Evolutionary conservation across 2,329 filamentous ascomycete genomes (phyloP).

Genomic region (Didymella segeticola): DNA sequence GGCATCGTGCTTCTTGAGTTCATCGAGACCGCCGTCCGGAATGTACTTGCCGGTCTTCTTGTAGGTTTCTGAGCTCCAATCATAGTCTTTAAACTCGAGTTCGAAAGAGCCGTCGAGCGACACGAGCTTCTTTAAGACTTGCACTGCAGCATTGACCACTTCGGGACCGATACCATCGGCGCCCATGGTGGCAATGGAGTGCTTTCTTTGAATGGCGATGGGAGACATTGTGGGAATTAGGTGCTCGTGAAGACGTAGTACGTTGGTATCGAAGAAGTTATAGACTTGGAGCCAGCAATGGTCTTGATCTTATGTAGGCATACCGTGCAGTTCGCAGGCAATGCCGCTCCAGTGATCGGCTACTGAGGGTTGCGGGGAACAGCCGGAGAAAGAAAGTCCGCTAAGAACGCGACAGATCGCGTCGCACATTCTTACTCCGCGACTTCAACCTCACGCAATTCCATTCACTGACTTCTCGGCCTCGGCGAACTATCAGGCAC

Average conservation of each 20-base stretch:
- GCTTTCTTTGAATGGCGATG: slow-evolving; percentile 27
- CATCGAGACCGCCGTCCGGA: slow-evolving; percentile 64
- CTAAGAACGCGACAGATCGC: not conserved
- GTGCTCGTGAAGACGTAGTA: not conserved
- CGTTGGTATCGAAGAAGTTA: not conserved
- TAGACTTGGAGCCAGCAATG: not conserved
- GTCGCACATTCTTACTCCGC: slow-evolving; percentile 22
- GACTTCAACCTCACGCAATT: not conserved
- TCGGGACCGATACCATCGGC: slow-evolving; percentile 75
- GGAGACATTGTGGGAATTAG: slow-evolving; percentile 30
- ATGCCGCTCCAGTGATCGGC: not conserved
- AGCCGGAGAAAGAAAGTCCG: slow-evolving; percentile 25
- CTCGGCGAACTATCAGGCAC: not conserved
- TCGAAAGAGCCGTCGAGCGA: slow-evolving; percentile 62
- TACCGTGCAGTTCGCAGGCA: not conserved
- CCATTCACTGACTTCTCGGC: not conserved
- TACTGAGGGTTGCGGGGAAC: slow-evolving; percentile 21
- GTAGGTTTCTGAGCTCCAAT: slow-evolving; percentile 72
- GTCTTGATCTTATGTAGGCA: slow-evolving; percentile 1
- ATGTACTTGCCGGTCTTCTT: slow-evolving; percentile 71
- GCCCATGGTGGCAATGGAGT: slow-evolving; percentile 59
- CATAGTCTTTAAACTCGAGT: slow-evolving; percentile 67
- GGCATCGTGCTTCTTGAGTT: slow-evolving; percentile 66
- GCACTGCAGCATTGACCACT: slow-evolving; percentile 69
- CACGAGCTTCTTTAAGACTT: slow-evolving; percentile 64